phyloP scores from a whole-genome alignment of 2,329 filamentous ascomycete species.

The Ophiocordyceps camponoti-floridani region DNA sequence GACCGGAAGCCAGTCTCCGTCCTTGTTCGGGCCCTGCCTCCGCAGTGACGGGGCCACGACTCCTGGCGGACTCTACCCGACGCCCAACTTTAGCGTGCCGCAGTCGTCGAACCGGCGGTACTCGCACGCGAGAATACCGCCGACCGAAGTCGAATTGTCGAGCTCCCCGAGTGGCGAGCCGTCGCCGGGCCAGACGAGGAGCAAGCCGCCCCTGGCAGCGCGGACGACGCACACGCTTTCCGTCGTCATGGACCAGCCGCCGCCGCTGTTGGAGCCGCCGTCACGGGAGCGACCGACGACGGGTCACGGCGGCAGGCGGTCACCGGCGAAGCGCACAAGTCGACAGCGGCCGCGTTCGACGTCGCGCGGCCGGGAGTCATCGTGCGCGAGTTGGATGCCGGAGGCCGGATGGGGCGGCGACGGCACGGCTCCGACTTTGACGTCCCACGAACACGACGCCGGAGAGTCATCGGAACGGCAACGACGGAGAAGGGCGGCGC shows the following conservation, averaged over 20 bases:
- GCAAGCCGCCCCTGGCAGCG: constrained; percentile 26
- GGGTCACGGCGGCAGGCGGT: constrained; percentile 4
- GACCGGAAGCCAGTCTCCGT: constrained; percentile 1
- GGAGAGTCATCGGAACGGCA: constrained; percentile 9
- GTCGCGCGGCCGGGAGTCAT: constrained; percentile 1
- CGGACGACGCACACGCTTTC: constrained; percentile 32
- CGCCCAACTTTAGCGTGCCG: constrained; percentile 37
- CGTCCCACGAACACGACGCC: constrained; percentile 3
- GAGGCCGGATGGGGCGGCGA: constrained; percentile 1
- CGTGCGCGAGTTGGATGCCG: constrained; percentile 1
- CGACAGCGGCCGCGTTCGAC: constrained; percentile 1
- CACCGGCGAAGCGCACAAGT: constrained; percentile 1
- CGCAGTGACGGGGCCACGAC: constrained; percentile 3
- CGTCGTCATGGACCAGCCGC: constrained; percentile 34
- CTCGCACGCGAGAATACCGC: constrained; percentile 18
- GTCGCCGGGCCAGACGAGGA: constrained; percentile 10
- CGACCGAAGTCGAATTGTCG: constrained; percentile 3
- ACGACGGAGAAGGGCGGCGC: background rate
- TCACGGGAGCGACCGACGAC: constrained; percentile 13
- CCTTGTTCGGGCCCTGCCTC: constrained; percentile 1
- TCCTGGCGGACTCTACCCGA: constrained; percentile 8
- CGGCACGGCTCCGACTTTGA: background rate
- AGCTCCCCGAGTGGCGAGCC: constrained; percentile 1
- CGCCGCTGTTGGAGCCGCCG: constrained; percentile 15
- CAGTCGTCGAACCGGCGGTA: constrained; percentile 26